Percentiles rank a stretch among this genome's conserved stretches.
Conservation (phyloP, 805 yeast species). For the Candida xiaguanensis region DNA sequence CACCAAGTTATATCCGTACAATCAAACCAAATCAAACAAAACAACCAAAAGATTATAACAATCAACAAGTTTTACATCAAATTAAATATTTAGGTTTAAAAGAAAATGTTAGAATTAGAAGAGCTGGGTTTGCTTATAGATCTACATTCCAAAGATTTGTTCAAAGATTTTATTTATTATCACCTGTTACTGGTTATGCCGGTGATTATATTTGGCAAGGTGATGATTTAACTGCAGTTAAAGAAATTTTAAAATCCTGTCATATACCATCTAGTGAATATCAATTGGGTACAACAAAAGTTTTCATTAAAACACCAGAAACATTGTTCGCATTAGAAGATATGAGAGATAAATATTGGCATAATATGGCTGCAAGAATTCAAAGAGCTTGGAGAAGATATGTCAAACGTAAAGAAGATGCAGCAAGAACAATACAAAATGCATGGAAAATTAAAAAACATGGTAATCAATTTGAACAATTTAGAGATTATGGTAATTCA, state of each 20-base stretch:
- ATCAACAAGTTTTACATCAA: conserved; percentile 88
- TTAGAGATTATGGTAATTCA: conserved; percentile 79
- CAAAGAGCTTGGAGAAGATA: conserved; percentile 96
- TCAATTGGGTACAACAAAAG: conserved; percentile 89
- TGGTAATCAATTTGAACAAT: conserved; percentile 77
- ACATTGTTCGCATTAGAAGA: conserved; percentile 93
- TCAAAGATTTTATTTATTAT: conserved; percentile 84
- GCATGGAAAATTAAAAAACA: conserved; percentile 78
- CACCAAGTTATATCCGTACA: conserved; percentile 95
- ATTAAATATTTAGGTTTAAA: conserved; percentile 93
- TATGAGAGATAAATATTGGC: conserved; percentile 97
- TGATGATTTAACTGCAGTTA: conserved; percentile 50
- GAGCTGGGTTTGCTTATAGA: conserved; percentile 98
- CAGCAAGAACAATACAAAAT: conserved; percentile 77
- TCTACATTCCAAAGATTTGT: conserved; percentile 95
- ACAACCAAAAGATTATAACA: conserved; percentile 86
- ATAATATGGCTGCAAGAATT: conserved; percentile 94
- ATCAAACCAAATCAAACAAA: conserved; percentile 95
- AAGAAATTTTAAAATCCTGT: conserved; percentile 47
- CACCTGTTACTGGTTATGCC: conserved; percentile 90
- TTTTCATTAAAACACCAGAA: conserved; percentile 95
- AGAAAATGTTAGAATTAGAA: conserved; percentile 94
- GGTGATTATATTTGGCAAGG: conserved; percentile 62
- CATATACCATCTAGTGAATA: conserved; percentile 77
- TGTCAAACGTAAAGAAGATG: conserved; percentile 74